Conservation (phyloP, 1,284 basidiomycete species). For the Ustilago xerochloae region DNA sequence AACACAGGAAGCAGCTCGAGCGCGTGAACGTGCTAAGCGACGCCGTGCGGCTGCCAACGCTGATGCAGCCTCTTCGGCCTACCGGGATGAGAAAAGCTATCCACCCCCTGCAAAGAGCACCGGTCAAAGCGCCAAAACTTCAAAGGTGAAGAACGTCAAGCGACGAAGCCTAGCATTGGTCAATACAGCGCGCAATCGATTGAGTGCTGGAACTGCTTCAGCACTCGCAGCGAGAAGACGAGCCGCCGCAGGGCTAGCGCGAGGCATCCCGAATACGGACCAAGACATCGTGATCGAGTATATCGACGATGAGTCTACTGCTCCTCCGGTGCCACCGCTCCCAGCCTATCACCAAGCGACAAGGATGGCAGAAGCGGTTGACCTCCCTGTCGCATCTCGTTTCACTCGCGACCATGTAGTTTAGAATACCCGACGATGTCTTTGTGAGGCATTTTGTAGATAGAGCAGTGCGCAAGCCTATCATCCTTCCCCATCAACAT, state of each 20-base stretch:
- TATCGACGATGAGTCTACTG: conserved; percentile 15
- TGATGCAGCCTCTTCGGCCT: background rate
- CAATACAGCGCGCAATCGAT: conserved; percentile 15
- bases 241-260: background rate
- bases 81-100: conserved; percentile 1
- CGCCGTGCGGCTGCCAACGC: conserved; percentile 12
- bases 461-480: too few species aligned
- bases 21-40: conserved; percentile 16
- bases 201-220: conserved; percentile 34
- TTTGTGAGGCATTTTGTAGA: too few species aligned
- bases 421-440: conserved; percentile 3
- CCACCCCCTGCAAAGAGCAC: conserved; percentile 29
- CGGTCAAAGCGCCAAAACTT: conserved; percentile 14
- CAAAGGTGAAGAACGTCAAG: conserved; percentile 22
- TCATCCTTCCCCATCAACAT: too few species aligned
- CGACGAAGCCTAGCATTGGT: conserved; percentile 35
- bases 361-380: background rate
- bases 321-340: conserved; percentile 32
- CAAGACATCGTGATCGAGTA: conserved; percentile 19
- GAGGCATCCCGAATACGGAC: conserved; percentile 19
- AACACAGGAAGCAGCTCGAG: conserved; percentile 24
- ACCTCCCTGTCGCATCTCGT: conserved; percentile 21
- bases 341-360: conserved; percentile 40
- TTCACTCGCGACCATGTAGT: conserved; percentile 25
- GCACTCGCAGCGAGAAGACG: conserved; percentile 29